phyloP scores from a whole-genome alignment of 257 asterid species.

The Solanum tarijense region DNA sequence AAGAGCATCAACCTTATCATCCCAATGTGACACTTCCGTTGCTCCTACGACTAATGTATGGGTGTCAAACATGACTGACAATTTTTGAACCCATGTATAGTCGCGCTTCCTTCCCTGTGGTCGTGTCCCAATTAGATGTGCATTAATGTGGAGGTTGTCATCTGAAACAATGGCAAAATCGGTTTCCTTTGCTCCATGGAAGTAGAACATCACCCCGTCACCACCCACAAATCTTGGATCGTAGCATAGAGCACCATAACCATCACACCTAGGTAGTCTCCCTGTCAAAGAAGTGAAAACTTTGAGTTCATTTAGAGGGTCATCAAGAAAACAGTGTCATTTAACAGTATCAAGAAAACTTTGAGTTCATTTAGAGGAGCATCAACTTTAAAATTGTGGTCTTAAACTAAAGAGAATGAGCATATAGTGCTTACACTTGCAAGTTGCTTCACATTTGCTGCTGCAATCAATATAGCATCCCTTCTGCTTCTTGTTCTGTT shows the following conservation, averaged over 20 bases:
- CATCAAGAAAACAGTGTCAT: not conserved
- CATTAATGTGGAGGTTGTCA: constrained; percentile 60
- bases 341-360: not conserved
- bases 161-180: constrained; percentile 58
- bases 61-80: constrained; percentile 45
- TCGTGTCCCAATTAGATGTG: constrained; percentile 58
- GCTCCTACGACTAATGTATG: constrained; percentile 52
- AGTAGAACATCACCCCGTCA: constrained; percentile 74
- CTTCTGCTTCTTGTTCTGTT: constrained; percentile 40
- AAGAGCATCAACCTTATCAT: constrained; percentile 33
- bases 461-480: constrained; percentile 61
- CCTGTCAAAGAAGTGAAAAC: constrained; percentile 19
- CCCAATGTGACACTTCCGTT: constrained; percentile 39
- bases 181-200: constrained; percentile 57
- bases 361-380: too few species aligned
- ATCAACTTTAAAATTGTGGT: not conserved
- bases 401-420: not conserved
- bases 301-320: not conserved
- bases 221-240: constrained; percentile 80
- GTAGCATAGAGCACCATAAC: constrained; percentile 53
- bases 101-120: constrained; percentile 62
- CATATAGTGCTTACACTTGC: constrained; percentile 37
- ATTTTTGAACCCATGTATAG: constrained; percentile 75
- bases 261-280: constrained; percentile 59
- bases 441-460: constrained; percentile 52